Conservation (phyloP, 805 yeast genomes). For the Candida glaebosa region DNA sequence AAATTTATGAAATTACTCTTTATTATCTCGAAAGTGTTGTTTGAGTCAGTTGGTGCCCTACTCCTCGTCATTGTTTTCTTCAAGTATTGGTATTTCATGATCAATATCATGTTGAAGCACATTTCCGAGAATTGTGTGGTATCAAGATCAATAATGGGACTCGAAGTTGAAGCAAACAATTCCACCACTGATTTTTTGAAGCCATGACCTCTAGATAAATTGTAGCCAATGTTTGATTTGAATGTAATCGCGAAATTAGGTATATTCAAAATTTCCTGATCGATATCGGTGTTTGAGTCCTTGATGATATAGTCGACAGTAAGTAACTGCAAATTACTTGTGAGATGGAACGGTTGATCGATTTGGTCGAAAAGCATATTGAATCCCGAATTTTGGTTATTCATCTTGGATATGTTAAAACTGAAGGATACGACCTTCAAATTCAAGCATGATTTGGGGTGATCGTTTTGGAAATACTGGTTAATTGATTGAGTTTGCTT, state of each 20-base stretch:
- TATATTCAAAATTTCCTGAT: conserved; percentile 26
- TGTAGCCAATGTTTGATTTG: conserved; percentile 33
- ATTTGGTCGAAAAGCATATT: conserved; percentile 31
- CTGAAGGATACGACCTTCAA: conserved; percentile 22
- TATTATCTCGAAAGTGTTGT: conserved; percentile 4
- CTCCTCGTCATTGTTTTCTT: conserved; percentile 9
- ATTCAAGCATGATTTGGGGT: conserved; percentile 22
- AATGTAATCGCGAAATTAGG: conserved; percentile 34
- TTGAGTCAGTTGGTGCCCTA: conserved; percentile 6
- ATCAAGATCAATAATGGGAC: conserved; percentile 37
- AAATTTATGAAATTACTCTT: conserved; percentile 15
- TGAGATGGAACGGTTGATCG: conserved; percentile 33
- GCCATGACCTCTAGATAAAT: conserved; percentile 31
- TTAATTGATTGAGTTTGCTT: conserved; percentile 17
- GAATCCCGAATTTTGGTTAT: conserved; percentile 33
- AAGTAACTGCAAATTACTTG: conserved; percentile 30
- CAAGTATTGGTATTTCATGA: conserved; percentile 24
- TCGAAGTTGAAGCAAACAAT: conserved; percentile 32
- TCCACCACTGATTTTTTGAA: conserved; percentile 36
- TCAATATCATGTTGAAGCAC: conserved; percentile 28
- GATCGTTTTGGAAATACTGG: conserved; percentile 17
- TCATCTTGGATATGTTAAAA: conserved; percentile 20
- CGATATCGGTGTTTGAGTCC: conserved; percentile 2
- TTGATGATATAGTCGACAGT: conserved; percentile 19
- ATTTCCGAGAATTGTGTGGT: conserved; percentile 29